A percentile compares a stretch with the other conserved stretches of the same genome.
Evolutionary conservation across 2,329 filamentous ascomycete genomes (phyloP).

Genomic region (Diaporthe longicolla): DNA sequence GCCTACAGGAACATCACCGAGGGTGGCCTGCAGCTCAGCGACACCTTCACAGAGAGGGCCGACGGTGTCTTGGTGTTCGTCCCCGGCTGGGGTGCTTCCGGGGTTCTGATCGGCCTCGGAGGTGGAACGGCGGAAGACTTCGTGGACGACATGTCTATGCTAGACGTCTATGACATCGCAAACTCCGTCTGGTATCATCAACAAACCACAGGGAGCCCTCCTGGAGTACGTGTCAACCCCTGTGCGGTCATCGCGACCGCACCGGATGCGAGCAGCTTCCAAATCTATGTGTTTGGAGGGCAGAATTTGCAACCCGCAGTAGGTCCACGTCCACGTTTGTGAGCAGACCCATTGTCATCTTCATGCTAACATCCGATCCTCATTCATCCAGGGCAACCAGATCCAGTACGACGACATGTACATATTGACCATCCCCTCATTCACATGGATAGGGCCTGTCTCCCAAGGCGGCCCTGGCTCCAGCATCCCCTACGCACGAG

Average conservation of each 20-base stretch:
- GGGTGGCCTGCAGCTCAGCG: constrained; percentile 75
- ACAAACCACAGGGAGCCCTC: constrained; percentile 73
- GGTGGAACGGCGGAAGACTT: constrained; percentile 78
- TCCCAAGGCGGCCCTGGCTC: constrained; percentile 61
- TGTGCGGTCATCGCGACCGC: constrained; percentile 79
- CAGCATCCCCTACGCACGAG: constrained; percentile 70
- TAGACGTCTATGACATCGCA: constrained; percentile 85
- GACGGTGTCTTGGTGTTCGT: constrained; percentile 82
- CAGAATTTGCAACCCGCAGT: constrained; percentile 78
- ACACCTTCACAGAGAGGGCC: constrained; percentile 79
- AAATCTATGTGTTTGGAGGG: constrained; percentile 84
- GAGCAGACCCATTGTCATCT: not conserved
- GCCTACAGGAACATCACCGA: constrained; percentile 81
- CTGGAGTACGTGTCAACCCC: constrained; percentile 78
- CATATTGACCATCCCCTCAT: constrained; percentile 80
- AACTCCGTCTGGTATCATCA: constrained; percentile 82
- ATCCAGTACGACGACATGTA: constrained; percentile 79
- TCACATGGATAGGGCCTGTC: constrained; percentile 79
- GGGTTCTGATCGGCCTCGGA: constrained; percentile 79
- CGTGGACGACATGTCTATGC: constrained; percentile 63
- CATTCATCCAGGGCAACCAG: constrained; percentile 56
- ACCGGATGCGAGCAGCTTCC: constrained; percentile 80
- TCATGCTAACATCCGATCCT: constrained; percentile 37
- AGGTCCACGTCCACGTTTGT: constrained; percentile 41
- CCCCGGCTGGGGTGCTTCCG: constrained; percentile 79